These are phyloP conservation scores for Botryosphaeria agaves DNA, from an alignment of 2,329 filamentous ascomycete genomes.

Conservation along the genomic window DNA sequence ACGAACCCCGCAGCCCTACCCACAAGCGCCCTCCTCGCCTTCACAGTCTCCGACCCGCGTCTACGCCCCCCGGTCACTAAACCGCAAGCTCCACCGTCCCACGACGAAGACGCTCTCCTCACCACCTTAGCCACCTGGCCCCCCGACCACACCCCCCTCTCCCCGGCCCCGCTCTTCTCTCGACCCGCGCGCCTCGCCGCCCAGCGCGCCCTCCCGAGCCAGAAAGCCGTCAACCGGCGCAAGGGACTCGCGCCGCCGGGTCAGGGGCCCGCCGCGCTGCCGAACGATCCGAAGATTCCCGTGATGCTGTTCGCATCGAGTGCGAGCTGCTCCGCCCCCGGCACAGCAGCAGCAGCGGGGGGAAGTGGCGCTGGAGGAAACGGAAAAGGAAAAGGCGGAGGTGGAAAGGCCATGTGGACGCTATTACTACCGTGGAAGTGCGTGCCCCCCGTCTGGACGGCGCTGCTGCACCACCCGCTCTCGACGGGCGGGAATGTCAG, in stretches of 20 bases:
- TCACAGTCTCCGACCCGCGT: slow-evolving; percentile 63
- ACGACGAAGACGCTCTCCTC: slow-evolving; percentile 15
- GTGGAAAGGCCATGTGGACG: slow-evolving; percentile 57
- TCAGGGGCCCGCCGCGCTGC: slow-evolving; percentile 35
- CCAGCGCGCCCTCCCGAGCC: slow-evolving; percentile 48
- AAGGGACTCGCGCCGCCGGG: slow-evolving; percentile 48
- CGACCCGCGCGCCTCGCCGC: slow-evolving; percentile 47
- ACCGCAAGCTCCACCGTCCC: slow-evolving; percentile 17
- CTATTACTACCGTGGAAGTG: slow-evolving; percentile 83
- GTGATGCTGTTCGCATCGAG: slow-evolving; percentile 45
- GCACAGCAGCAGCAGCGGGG: slow-evolving; percentile 3
- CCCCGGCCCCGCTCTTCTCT: slow-evolving; percentile 45
- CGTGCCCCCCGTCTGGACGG: slow-evolving; percentile 71
- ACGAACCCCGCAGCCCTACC: slow-evolving; percentile 57
- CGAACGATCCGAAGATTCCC: slow-evolving; percentile 60
- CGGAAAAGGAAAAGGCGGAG: no score
- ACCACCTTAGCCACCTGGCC: slow-evolving; percentile 7
- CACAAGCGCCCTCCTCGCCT: slow-evolving; percentile 49
- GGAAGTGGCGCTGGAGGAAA: no score
- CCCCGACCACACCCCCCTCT: slow-evolving; percentile 21
- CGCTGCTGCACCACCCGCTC: slow-evolving; percentile 64
- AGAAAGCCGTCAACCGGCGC: slow-evolving; percentile 67
- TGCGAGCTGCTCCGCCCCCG: no score
- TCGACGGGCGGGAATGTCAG: slow-evolving; percentile 64
- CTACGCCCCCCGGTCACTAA: slow-evolving; percentile 50